Conservation (phyloP, 352 stramenopile genomes). For the Phytophthora sp. region DNA sequence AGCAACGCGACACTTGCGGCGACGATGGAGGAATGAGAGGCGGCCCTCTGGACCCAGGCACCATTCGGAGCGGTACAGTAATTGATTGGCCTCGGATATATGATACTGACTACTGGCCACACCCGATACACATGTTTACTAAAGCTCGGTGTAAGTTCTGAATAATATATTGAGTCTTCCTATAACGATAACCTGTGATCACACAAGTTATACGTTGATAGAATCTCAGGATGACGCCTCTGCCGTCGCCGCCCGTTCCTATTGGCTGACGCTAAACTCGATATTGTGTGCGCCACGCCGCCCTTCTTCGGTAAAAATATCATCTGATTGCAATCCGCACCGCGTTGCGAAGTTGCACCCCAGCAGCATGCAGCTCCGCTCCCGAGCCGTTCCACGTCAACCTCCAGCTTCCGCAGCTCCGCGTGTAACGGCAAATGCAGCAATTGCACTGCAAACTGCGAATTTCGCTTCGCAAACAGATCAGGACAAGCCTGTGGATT, state of each 20-base stretch:
- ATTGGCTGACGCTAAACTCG: too few species aligned
- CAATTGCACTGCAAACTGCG: neutral
- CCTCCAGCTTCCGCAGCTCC: too few species aligned
- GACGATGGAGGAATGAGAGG: conserved; percentile 26
- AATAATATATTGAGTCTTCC: too few species aligned
- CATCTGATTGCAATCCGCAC: conserved; percentile 5
- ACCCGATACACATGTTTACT: too few species aligned
- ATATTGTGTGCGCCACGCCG: conserved; percentile 13
- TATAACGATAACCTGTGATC: too few species aligned
- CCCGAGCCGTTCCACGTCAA: conserved; percentile 3
- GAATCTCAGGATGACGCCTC: too few species aligned
- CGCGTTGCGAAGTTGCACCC: neutral
- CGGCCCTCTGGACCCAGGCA: conserved; percentile 7
- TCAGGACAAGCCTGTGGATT: neutral
- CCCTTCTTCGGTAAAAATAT: conserved; percentile 11
- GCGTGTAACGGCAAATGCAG: neutral
- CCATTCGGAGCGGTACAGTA: too few species aligned
- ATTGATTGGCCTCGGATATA: too few species aligned
- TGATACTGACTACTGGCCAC: too few species aligned
- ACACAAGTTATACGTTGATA: too few species aligned
- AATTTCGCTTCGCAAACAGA: neutral
- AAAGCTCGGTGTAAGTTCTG: too few species aligned
- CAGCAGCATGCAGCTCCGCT: conserved; percentile 28
- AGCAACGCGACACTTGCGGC: neutral
- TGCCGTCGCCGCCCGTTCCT: too few species aligned